Evolutionary conservation across 139 green algal genomes (phyloP).

Genomic region (Coccomyxa sp.): DNA sequence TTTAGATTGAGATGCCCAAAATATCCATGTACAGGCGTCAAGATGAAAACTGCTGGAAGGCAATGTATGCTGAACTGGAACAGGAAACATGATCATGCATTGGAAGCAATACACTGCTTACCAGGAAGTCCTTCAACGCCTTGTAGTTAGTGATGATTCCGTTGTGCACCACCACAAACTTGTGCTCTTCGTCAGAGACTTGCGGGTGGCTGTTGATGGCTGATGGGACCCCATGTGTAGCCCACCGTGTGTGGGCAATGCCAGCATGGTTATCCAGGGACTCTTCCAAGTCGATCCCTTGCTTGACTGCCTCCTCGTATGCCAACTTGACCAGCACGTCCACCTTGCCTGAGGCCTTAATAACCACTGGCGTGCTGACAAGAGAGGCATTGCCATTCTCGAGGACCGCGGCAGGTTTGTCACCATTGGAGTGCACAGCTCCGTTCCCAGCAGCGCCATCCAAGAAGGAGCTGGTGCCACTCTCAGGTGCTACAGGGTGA

Average conservation of each 20-base stretch:
- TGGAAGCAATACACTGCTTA: constrained; percentile 3
- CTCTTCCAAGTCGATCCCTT: constrained; percentile 38
- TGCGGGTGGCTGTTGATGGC: constrained; percentile 89
- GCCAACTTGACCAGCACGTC: constrained; percentile 65
- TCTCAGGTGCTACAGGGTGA: not conserved
- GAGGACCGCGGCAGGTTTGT: not conserved
- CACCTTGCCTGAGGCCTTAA: constrained; percentile 91
- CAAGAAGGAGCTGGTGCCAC: too few relatives aligned
- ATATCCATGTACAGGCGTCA: not conserved
- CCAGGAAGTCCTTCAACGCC: constrained; percentile 83
- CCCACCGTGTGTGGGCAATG: constrained; percentile 98
- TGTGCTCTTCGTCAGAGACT: constrained; percentile 58
- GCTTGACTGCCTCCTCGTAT: constrained; percentile 23
- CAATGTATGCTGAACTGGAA: not conserved
- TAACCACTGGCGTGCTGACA: constrained; percentile 41
- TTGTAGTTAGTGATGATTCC: constrained; percentile 99
- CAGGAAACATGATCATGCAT: too few relatives aligned
- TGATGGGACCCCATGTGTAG: constrained; percentile 88
- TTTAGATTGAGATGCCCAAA: too few relatives aligned
- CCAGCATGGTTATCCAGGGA: constrained; percentile 61
- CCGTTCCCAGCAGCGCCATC: too few relatives aligned
- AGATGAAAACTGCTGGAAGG: not conserved
- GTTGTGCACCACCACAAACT: constrained; percentile 99
- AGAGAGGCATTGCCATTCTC: not conserved
- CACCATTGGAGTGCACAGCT: too few relatives aligned